phyloP scores from a whole-genome alignment of 106 monocot genomes.

The Dendrobium nobile region DNA sequence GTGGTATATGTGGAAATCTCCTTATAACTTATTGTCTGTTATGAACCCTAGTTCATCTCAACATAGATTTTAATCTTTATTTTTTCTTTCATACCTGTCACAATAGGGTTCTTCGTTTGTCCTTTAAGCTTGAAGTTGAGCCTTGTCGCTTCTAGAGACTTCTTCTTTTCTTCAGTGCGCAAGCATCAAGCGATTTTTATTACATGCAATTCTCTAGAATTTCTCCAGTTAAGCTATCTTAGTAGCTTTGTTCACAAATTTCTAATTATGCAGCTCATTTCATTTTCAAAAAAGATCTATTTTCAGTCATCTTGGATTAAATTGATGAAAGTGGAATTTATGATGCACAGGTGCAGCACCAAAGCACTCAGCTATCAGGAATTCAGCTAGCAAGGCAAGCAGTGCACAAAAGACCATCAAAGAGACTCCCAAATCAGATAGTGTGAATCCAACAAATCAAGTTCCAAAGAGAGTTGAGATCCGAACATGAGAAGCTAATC shows the following conservation, averaged over 20 bases:
- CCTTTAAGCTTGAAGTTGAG: too few species aligned
- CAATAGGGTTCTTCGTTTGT: too few species aligned
- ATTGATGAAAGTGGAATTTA: neutral
- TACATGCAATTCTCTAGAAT: neutral
- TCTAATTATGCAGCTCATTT: neutral
- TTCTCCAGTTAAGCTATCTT: neutral
- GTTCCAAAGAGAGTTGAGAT: slow-evolving; percentile 19
- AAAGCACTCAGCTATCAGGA: slow-evolving; percentile 14
- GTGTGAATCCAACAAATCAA: slow-evolving; percentile 19
- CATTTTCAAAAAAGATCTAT: neutral
- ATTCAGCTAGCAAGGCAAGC: slow-evolving; percentile 1
- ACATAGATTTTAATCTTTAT: too few species aligned
- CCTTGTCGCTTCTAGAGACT: too few species aligned
- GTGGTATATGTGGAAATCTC: too few species aligned
- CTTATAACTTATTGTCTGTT: too few species aligned
- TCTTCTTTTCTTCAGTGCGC: neutral
- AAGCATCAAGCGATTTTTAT: neutral
- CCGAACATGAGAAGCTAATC: slow-evolving; percentile 14
- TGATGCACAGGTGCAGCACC: slow-evolving; percentile 16
- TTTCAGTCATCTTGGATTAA: neutral
- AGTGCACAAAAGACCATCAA: slow-evolving; percentile 18
- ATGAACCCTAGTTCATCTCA: too few species aligned
- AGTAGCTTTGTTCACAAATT: neutral
- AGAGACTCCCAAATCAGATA: slow-evolving; percentile 22
- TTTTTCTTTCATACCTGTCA: too few species aligned